Base-by-base conservation (phyloP, 2,329 filamentous ascomycete genomes). In the Fusarium equiseti region DNA sequence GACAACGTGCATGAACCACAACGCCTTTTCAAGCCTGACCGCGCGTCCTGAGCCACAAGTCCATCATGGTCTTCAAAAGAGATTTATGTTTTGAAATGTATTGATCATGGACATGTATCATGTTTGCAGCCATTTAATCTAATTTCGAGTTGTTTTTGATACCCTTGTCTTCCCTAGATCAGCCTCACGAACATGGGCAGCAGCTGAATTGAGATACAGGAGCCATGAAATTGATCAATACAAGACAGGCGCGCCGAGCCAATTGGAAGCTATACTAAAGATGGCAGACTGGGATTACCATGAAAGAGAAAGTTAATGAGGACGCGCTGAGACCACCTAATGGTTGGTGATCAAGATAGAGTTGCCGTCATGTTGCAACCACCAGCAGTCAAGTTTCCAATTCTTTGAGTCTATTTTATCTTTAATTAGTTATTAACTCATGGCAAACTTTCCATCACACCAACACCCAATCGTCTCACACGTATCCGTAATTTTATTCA, bases 321-420 rank as follows among this genome's bases (percentile, higher is more conserved):
- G 18, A 12, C 35, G 35, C 18, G 26, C 44, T 38, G 18, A 44
- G 38, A 49, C 45, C 31, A 27, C 18, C 20, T 22, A 29, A 38
- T 42, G 27, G 49, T 42, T 49, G 54, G 48, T 11, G 8, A 35
- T 20, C 10, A 22, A 46, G 46, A 59, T 59, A 59, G 22, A 66
- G 35, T 66, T 66, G 12, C 40, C n/a, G 58, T 42, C 15, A 13
- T 26, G 27, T 35, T 44, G 54, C 38, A 61, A 54, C 54, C 62
- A 54, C 4, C 50, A 53, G 32, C 24, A 16, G 2, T 6, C 22
- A 15, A 38, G 27, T n/a, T 40, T 27, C n/a, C 31, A 18, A 29
- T 18, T 24, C 32, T 27, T 27, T 40, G 32, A 27, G 22, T 27
- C 18, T 52, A 52, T 52, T 22, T 52, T 20, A 16, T 42, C 24